Base-by-base conservation (phyloP, 208 protist species). In the Phytomonas francai region DNA sequence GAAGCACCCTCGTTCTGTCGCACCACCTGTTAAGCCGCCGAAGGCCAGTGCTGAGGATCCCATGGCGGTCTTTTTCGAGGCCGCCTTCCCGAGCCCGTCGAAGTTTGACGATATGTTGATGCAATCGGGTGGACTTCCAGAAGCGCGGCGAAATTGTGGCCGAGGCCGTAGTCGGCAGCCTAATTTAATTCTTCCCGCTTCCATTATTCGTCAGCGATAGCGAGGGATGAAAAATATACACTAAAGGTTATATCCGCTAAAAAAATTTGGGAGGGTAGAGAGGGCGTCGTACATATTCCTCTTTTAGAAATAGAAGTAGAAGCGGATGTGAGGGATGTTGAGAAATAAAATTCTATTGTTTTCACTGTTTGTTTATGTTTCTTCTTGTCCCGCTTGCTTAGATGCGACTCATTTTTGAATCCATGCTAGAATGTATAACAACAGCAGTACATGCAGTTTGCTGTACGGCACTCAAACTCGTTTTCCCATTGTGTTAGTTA, bases 81-180 rank as follows among this genome's bases (percentile, higher is more conserved):
- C 84, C 3, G 84, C 79, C 49, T 95, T 95, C 64, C 85, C 86
- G 6, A 92, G 86, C 56, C 89, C 89, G 0, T 89, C 82, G 22
- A 91, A 95, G 83, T 95, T 95, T 68, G 86, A 95, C 19, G 84
- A 91, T 58, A 90, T 95, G 86, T 82, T 95, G 79, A 67, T 78
- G 73, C 81, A 87, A 58, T 81, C 89, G 0, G 89, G 89, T n/a
- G 84, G 83, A 5, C 32, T 92, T 25, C 76, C 82, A 25, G 66
- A 65, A 45, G 63, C 71, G 1, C 78, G 74, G 5, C 39, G 45
- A 3, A 49, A 30, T 19, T 29, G 39, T 59, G 36, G 56, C 5
- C 77, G 80, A 32, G 75, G 85, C 14, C 72, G 71, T 22, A 73
- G 74, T 12, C 65, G 76, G 5, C 84, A 92, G 67, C 84, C 86